Conservation (phyloP, 305 asterid species). For the Petunia hybrid region DNA sequence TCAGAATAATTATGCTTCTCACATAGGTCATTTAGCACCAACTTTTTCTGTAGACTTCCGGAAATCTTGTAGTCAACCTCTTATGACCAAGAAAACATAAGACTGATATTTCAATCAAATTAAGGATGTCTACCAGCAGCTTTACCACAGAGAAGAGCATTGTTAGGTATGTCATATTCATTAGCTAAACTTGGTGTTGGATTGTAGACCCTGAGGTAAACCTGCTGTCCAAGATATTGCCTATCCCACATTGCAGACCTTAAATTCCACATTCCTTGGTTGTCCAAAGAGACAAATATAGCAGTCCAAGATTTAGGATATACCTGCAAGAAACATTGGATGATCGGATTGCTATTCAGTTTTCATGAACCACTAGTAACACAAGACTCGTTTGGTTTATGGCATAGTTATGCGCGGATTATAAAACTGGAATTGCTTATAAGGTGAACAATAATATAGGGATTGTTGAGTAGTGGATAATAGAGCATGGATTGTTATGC, state of each 20-base stretch:
- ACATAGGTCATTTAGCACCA: not conserved
- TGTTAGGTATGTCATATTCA: conserved; percentile 37
- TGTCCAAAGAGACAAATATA: conserved; percentile 38
- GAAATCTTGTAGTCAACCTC: conserved; percentile 27
- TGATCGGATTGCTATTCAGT: not conserved
- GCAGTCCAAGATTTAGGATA: conserved; percentile 44
- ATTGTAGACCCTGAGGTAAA: conserved; percentile 40
- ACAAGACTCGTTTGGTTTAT: not conserved
- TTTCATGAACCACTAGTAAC: not conserved
- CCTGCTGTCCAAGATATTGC: conserved; percentile 42
- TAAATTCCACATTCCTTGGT: conserved; percentile 47
- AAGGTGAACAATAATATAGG: not conserved
- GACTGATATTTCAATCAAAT: not conserved
- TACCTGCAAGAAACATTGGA: conserved; percentile 32
- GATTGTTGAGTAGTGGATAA: not conserved
- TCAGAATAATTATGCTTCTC: not conserved
- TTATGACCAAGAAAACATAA: conserved; percentile 24
- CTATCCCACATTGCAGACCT: conserved; percentile 43
- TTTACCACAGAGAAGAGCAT: conserved; percentile 40
- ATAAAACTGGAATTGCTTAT: too few species aligned
- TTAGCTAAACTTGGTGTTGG: conserved; percentile 36
- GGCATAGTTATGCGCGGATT: too few species aligned
- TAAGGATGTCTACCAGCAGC: conserved; percentile 23
- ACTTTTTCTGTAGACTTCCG: not conserved
- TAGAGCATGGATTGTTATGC: too few species aligned